Conservation (phyloP, 2,329 filamentous ascomycete species). For the Apiospora phragmitis region DNA sequence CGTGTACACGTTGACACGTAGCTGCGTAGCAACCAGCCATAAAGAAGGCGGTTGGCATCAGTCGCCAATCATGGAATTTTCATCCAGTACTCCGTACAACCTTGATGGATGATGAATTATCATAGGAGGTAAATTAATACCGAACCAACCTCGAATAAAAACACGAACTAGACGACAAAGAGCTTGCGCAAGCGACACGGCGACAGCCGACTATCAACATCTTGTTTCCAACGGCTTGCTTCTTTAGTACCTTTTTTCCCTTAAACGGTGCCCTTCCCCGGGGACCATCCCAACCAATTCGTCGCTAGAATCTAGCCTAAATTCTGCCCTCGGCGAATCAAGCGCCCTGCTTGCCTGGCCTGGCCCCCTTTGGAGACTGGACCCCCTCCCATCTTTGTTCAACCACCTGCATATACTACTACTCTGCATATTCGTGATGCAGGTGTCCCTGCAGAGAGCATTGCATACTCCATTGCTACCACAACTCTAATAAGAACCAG, state of each 20-base stretch:
- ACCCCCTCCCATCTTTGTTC: background rate
- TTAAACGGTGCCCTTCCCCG: background rate
- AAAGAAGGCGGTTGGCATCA: background rate
- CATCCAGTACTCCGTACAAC: background rate
- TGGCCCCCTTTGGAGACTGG: background rate
- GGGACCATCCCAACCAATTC: conserved; percentile 4
- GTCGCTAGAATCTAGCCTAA: background rate
- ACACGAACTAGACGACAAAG: background rate
- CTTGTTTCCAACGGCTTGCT: background rate
- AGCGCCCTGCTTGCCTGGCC: too few relatives aligned
- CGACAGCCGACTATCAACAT: background rate
- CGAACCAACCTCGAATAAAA: background rate
- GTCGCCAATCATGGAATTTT: background rate
- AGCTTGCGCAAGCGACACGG: background rate
- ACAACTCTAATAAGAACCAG: conserved; percentile 4
- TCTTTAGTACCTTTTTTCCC: background rate
- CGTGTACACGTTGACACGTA: background rate
- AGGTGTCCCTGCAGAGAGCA: conserved; percentile 1
- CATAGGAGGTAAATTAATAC: background rate
- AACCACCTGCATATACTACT: conserved; percentile 2
- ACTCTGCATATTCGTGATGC: background rate
- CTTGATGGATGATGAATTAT: background rate
- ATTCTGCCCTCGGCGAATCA: background rate
- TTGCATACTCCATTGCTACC: conserved; percentile 1
- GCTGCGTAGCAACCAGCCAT: background rate